Evolutionary conservation across 352 stramenopile genomes (phyloP).

Genomic region (Albugo laibachii): DNA sequence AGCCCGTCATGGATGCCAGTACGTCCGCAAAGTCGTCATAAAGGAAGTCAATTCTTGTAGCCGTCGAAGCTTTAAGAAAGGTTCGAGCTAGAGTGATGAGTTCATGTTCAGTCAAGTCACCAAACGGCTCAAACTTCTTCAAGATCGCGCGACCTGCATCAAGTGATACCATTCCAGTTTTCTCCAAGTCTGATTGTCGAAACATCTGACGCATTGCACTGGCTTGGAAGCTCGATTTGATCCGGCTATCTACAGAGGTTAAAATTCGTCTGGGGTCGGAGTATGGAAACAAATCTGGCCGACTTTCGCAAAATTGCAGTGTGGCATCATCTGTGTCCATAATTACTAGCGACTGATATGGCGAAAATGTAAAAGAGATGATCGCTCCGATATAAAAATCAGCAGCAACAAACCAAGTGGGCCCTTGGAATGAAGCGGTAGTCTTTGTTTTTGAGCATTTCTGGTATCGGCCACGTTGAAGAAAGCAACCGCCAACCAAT

Average conservation of each 20-base stretch:
- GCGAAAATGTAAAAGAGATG: conserved; percentile 47
- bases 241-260: conserved; percentile 3
- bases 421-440: too few relatives aligned
- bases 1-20: too few relatives aligned
- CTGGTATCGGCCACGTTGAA: conserved; percentile 51
- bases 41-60: too few relatives aligned
- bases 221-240: not conserved
- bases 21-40: too few relatives aligned
- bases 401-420: conserved; percentile 3
- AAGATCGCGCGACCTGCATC: not conserved
- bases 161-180: not conserved
- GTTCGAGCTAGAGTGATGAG: conserved; percentile 29
- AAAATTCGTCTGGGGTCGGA: conserved; percentile 17
- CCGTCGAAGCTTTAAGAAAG: not conserved
- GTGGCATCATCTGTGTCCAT: conserved; percentile 60
- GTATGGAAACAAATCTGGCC: conserved; percentile 40
- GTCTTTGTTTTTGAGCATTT: conserved; percentile 7
- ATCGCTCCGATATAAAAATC: conserved; percentile 62
- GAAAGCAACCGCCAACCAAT: conserved; percentile 35
- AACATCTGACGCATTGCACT: conserved; percentile 17
- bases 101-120: conserved; percentile 15
- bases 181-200: conserved; percentile 9
- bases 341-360: conserved; percentile 40
- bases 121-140: not conserved
- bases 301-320: conserved; percentile 51